Evolutionary conservation across 116 monocot species (phyloP), one percentile per base, ranked within the genome.

Genomic region (Trichopus zeylanicus): DNA sequence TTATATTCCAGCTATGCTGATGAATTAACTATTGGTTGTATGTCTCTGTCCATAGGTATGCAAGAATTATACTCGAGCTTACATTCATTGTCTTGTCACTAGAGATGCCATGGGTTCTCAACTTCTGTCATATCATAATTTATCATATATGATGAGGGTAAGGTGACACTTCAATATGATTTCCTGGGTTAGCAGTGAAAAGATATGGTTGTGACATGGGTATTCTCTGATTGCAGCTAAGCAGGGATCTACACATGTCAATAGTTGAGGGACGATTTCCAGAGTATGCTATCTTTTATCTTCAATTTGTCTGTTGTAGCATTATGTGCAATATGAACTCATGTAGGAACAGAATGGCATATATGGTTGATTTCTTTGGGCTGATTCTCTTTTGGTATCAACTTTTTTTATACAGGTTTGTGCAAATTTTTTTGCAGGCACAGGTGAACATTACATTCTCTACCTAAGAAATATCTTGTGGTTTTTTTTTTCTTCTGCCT

Each of bases 101-200:
- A 97, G 85, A 72, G 77, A 91, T 84, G 79, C 97, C n/a, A 87
- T 97, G 91, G 97, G 97, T 46, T 84, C 91, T 38, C 97, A 97
- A 33, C 87, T 97, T 31, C 72, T 97, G 21, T 91, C 91, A 16
- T 91, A 97, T 64, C 97, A 97, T 69, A 97, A 91, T 69, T 64
- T 97, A 57, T 67, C 81, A 35, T 91, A 85, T 67, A 97, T 97
- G 97, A 84, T 88, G 91, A 81, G 76, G 83, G 91, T 92, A 83
- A 62, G 48, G 5, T 39, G 46, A n/a, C 10, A 53, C 22, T 54
- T 52, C n/a, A 15, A 37, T 37, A 37, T 53, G 48, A 31, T 37
- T 20, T 10, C 42, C 42, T 46, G n/a, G n/a, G n/a, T n/a, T 60
- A 18, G n/a, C 15, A 21, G 9, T 19, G 51, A n/a, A 18, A 34